Evolutionary conservation across 164 flowering plant species (phyloP), one percentile per base, ranked within the genome.

Genomic region (Euptelea pleiosperma): DNA sequence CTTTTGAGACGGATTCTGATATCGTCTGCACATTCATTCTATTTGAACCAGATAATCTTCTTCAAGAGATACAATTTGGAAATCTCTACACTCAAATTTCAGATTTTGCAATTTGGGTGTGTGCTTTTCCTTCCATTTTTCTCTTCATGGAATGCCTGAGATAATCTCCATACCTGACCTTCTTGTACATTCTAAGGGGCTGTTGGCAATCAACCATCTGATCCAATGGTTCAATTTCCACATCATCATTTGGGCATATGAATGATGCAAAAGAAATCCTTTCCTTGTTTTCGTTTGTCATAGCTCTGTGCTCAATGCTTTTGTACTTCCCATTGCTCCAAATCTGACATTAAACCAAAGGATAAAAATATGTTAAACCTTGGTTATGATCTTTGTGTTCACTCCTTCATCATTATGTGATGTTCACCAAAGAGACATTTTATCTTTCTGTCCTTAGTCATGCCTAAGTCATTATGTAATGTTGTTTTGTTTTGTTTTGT

Each of bases 251-350:
- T 18, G 70, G 72, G 3, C n/a, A 1, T 2, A 71, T 16, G 35
- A 74, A 70, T 40, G 70, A 21, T 8, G 72, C 73, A 49, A 49
- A 26, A 21, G 73, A 73, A 4, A 61, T 52, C 15, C 78, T 68
- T 54, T 64, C 33, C 26, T 34, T 57, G 39, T 44, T 16, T 31
- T 45, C 34, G 9, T 64, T 70, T 48, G 72, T 49, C 8, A 67
- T 47, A 4, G 68, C 69, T 63, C 71, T 70, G 45, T 74, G 74
- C 54, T 67, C 75, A 19, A 70, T 64, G 65, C 72, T 70, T 52
- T 58, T 70, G 53, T 70, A 71, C 43, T 55, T 58, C 15, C 70
- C 70, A 43, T 70, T 74, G 31, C 67, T 70, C 69, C 46, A 60
- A 9, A 21, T 34, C 56, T 52, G 6, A 25, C n/a, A 53, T 37